Evolutionary conservation across 2,329 filamentous ascomycete genomes (phyloP), one percentile per base, ranked within the genome.

Genomic region (Grosmannia huntii): DNA sequence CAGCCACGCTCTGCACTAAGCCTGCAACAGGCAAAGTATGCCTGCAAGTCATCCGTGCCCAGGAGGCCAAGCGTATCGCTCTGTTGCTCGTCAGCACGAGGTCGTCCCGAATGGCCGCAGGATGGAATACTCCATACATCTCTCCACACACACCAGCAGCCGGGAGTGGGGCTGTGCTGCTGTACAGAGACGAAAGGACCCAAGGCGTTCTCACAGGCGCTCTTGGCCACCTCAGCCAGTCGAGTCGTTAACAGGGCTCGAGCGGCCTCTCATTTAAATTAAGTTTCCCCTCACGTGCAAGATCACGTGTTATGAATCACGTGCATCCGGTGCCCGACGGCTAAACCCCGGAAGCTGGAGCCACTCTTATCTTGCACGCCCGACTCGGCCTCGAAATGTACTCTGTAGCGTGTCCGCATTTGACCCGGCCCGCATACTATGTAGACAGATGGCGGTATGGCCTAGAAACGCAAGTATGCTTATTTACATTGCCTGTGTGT

Each of bases 171-270:
- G 51, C 51, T 53, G 31, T 53, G 51, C 51, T 23, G 23, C 21
- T n/a, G 50, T 23, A 44, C 21, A 31, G 33, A 33, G 14, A 19
- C 19, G 31, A 12, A 51, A 58, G 56, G 48, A 23, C 21, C 27
- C 55, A 36, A 23, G 57, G 55, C 57, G 49, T 59, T 57, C 60
- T 44, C 11, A 38, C 56, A 56, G 57, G 57, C 60, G 21, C 14
- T 50, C 46, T 21, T 5, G 54, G 27, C 9, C 23, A 41, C 7
- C 11, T 41, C 55, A 7, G 12, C 23, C 12, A 12, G 16, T 3
- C 12, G 25, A 16, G 9, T 50, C 5, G 23, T 28, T 50, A 28
- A n/a, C n/a, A n/a, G n/a, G n/a, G n/a, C n/a, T 49, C 46, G 46
- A 6, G 41, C 41, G 16, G 41, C 38, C 38, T 41, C 38, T n/a